Evolutionary conservation across 192 early-diverging fungal species (phyloP).

Genomic region (Allomyces macrogynus): DNA sequence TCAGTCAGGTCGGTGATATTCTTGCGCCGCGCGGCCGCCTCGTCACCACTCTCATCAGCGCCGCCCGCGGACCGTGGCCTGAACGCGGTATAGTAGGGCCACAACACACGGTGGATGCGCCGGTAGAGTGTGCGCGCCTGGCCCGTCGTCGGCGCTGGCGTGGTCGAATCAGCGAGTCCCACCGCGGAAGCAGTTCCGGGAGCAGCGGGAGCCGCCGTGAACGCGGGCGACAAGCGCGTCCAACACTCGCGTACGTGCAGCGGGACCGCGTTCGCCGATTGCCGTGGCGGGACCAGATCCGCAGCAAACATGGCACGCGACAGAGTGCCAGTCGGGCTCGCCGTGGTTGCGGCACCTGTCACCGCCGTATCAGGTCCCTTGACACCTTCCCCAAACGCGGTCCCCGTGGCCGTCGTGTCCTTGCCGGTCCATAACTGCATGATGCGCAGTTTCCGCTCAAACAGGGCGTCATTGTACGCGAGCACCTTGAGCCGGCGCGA

Average conservation of each 20-base stretch:
- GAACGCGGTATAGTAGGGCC: neutral
- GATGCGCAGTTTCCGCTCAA: conserved; percentile 34
- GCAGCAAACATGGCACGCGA: no score
- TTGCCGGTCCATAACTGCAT: conserved; percentile 26
- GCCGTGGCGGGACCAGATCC: no score
- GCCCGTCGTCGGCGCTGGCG: no score
- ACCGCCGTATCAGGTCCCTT: conserved; percentile 42
- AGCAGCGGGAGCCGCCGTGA: no score
- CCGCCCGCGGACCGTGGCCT: no score
- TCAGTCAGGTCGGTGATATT: neutral
- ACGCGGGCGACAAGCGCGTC: neutral
- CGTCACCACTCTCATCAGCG: no score
- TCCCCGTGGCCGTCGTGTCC: conserved; percentile 10
- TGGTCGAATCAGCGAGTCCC: no score
- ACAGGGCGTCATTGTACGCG: conserved; percentile 55
- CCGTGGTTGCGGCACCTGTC: no score
- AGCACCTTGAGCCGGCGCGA: conserved; percentile 59
- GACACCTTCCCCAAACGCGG: conserved; percentile 37
- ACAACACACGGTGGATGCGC: neutral
- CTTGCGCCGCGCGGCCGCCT: neutral
- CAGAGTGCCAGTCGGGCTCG: no score
- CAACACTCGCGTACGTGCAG: neutral
- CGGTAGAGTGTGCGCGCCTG: neutral
- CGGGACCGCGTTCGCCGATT: neutral
- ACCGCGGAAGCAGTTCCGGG: no score